Evolutionary conservation across 495 filamentous ascomycete species (phyloP).

Genomic region (Penicillium antarcticum): DNA sequence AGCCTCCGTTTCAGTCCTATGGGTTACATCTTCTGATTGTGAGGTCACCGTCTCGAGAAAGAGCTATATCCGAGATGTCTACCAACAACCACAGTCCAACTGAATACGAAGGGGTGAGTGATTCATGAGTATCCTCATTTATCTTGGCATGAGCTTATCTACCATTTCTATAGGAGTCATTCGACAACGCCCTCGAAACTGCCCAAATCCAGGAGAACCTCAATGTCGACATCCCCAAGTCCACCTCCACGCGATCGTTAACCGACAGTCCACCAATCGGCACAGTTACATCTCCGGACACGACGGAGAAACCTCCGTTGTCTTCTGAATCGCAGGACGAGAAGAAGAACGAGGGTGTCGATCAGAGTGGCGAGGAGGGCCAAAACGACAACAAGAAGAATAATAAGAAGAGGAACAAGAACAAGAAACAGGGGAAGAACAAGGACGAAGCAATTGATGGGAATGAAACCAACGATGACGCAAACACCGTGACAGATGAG

Average conservation of each 20-base stretch:
- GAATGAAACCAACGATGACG: constrained; percentile 6
- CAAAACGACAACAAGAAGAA: constrained; percentile 18
- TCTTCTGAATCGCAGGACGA: constrained; percentile 31
- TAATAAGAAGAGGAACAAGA: constrained; percentile 7
- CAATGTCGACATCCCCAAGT: constrained; percentile 33
- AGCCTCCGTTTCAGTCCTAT: constrained; percentile 16
- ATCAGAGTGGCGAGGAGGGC: constrained; percentile 27
- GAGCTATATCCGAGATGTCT: constrained; percentile 26
- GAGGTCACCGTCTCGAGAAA: constrained; percentile 11
- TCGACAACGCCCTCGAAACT: constrained; percentile 71
- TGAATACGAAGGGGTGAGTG: constrained; percentile 50
- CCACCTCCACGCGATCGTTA: constrained; percentile 43
- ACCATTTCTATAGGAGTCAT: constrained; percentile 56
- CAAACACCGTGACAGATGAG: constrained; percentile 8
- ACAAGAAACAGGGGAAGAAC: not conserved
- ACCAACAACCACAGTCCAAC: constrained; percentile 38
- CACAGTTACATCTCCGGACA: constrained; percentile 34
- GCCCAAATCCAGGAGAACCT: constrained; percentile 28
- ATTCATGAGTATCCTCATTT: not conserved
- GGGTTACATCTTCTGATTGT: constrained; percentile 19
- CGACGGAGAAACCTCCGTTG: constrained; percentile 32
- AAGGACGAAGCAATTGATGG: not conserved
- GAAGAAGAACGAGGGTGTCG: constrained; percentile 15
- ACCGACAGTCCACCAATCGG: constrained; percentile 46
- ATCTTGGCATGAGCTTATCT: constrained; percentile 9